A percentile compares a stretch with the other conserved stretches of the same genome.
Evolutionary conservation across 768 basidiomycete species (phyloP).

Genomic region (Cystofilobasidium bisporidii): DNA sequence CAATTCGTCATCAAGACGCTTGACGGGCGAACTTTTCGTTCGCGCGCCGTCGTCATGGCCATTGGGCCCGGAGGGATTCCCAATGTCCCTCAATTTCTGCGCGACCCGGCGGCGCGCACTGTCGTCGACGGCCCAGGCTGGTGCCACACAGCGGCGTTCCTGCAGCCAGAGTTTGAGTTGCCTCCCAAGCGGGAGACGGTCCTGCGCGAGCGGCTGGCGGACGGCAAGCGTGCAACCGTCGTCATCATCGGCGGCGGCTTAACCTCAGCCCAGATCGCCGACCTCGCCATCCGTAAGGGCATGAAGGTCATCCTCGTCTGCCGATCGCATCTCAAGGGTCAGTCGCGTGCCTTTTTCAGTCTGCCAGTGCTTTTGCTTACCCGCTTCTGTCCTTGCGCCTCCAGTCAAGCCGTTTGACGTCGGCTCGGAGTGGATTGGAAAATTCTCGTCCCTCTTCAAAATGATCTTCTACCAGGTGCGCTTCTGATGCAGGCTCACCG

Average conservation of each 20-base stretch:
- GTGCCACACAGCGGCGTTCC: slow-evolving; percentile 26
- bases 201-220: slow-evolving; percentile 28
- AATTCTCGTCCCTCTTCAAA: slow-evolving; percentile 29
- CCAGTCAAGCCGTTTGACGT: slow-evolving; percentile 29
- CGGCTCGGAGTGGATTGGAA: slow-evolving; percentile 27
- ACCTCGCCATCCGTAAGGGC: slow-evolving; percentile 30
- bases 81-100: slow-evolving; percentile 20
- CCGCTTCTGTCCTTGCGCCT: too few relatives aligned
- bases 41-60: slow-evolving; percentile 30
- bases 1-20: slow-evolving; percentile 17
- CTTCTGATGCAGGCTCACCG: too few relatives aligned
- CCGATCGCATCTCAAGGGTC: slow-evolving; percentile 29
- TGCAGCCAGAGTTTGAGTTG: slow-evolving; percentile 31
- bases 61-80: slow-evolving; percentile 31
- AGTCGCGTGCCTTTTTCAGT: background rate
- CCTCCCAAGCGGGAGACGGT: slow-evolving; percentile 36
- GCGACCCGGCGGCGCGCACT: background rate
- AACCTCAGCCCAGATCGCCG: slow-evolving; percentile 34
- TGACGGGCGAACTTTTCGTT: slow-evolving; percentile 10
- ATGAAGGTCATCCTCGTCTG: slow-evolving; percentile 30
- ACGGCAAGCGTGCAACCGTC: background rate
- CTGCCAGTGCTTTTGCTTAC: too few relatives aligned
- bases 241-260: slow-evolving; percentile 34
- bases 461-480: slow-evolving; percentile 30
- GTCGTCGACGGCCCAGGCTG: slow-evolving; percentile 22